Evolutionary conservation across 805 yeast genomes (phyloP).

Genomic region (Saturnispora sekii): DNA sequence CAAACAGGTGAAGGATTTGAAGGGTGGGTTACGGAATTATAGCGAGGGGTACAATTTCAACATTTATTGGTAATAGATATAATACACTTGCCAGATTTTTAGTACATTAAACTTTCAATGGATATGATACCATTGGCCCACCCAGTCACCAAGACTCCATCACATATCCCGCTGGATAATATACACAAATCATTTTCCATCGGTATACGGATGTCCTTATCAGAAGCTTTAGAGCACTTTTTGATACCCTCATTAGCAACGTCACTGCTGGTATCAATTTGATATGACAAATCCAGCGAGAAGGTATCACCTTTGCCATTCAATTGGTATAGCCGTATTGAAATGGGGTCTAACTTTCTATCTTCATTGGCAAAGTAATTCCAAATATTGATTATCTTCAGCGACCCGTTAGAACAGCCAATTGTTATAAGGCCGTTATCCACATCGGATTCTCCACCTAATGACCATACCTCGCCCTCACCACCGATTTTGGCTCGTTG

Average conservation of each 20-base stretch:
- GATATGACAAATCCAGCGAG: conserved; percentile 18
- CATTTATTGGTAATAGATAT: conserved; percentile 15
- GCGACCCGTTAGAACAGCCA: conserved; percentile 16
- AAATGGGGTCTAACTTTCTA: conserved; percentile 10
- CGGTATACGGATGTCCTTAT: conserved; percentile 3
- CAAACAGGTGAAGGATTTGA: conserved; percentile 48
- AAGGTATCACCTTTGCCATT: conserved; percentile 13
- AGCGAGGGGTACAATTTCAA: conserved; percentile 14
- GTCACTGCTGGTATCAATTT: conserved; percentile 8
- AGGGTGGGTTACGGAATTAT: conserved; percentile 53
- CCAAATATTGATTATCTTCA: conserved; percentile 12
- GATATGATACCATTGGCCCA: conserved; percentile 25
- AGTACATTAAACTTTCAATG: conserved; percentile 18
- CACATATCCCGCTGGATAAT: conserved; percentile 2
- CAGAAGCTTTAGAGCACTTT: conserved; percentile 2
- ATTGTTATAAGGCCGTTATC: conserved; percentile 6
- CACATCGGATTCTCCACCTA: conserved; percentile 2
- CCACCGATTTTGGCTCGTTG: conserved; percentile 8
- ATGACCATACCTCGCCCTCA: conserved; percentile 11
- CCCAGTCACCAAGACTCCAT: conserved; percentile 16
- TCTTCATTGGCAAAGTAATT: conserved; percentile 8
- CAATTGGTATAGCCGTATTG: conserved; percentile 18
- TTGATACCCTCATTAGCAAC: conserved; percentile 5
- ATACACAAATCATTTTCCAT: conserved; percentile 13
- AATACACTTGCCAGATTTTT: not conserved